A percentile compares a stretch with the other conserved stretches of the same genome.
Conservation (phyloP, 108 stramenopile species). For the Pseudonitzschia multiseries region DNA sequence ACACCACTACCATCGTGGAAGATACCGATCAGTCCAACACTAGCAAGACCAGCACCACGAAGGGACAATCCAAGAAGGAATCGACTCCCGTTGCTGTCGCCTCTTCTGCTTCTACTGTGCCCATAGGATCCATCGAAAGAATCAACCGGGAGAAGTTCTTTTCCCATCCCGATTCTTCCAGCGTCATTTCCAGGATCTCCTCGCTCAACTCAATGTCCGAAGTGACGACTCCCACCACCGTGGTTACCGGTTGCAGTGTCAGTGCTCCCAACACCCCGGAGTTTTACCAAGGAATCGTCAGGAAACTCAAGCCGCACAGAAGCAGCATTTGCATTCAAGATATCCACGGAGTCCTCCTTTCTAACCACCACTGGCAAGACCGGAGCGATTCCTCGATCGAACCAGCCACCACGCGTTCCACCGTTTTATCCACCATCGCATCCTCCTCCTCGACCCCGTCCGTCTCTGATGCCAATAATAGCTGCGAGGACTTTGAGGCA, state of each 20-base stretch:
- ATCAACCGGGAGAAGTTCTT: neutral
- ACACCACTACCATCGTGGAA: too few species aligned
- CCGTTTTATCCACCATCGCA: neutral
- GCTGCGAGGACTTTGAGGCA: constrained; percentile 20
- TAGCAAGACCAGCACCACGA: constrained; percentile 5
- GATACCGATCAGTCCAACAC: too few species aligned
- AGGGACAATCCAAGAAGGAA: neutral
- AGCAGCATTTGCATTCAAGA: constrained; percentile 7
- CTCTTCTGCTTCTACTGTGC: neutral
- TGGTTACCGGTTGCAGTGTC: too few species aligned
- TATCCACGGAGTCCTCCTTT: neutral
- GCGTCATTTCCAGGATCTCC: neutral
- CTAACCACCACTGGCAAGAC: neutral
- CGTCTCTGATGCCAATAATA: neutral
- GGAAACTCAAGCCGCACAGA: neutral
- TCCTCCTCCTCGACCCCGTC: too few species aligned
- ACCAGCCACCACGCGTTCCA: neutral
- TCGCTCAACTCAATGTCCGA: neutral
- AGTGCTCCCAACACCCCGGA: neutral
- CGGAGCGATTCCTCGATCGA: neutral
- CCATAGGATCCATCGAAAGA: neutral
- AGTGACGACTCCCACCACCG: neutral
- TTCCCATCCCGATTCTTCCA: neutral
- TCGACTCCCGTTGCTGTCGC: neutral
- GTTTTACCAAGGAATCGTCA: neutral